Percentiles rank a stretch among this genome's conserved stretches.
These are phyloP conservation scores for Salix purpurea DNA, from an alignment of 345 rosid genomes.

Conservation along the genomic window DNA sequence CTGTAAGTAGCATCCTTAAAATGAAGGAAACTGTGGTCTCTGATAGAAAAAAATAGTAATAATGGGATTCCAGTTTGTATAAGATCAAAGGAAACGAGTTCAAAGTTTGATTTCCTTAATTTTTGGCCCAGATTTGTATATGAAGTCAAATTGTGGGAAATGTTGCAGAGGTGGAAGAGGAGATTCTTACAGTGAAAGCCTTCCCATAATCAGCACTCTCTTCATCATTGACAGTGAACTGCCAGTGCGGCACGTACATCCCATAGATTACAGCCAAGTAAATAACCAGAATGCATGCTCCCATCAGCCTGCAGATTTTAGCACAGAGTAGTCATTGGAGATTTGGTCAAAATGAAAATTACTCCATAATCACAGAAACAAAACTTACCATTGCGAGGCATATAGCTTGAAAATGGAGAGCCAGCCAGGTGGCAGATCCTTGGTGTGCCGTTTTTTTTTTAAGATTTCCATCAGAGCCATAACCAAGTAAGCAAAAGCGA, in stretches of 20 bases:
- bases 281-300: conserved; percentile 44
- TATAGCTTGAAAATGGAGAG: conserved; percentile 53
- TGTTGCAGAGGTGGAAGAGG: background rate
- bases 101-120: background rate
- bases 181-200: conserved; percentile 48
- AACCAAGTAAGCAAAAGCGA: conserved; percentile 73
- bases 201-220: conserved; percentile 55
- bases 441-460: conserved; percentile 32
- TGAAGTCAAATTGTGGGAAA: background rate
- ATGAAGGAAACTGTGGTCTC: background rate
- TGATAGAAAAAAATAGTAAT: background rate
- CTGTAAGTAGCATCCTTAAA: background rate
- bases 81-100: background rate
- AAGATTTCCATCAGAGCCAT: conserved; percentile 66
- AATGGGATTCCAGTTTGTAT: too few relatives aligned
- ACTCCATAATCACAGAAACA: background rate
- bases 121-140: background rate
- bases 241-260: conserved; percentile 75
- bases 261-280: conserved; percentile 62
- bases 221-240: conserved; percentile 41
- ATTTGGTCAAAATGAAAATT: background rate
- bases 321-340: background rate
- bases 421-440: conserved; percentile 27
- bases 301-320: conserved; percentile 54
- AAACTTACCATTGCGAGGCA: conserved; percentile 66